Percentiles rank a stretch among this genome's conserved stretches.
phyloP scores from a whole-genome alignment of 2,329 filamentous ascomycete genomes.

The Cladophialophora bantiana region DNA sequence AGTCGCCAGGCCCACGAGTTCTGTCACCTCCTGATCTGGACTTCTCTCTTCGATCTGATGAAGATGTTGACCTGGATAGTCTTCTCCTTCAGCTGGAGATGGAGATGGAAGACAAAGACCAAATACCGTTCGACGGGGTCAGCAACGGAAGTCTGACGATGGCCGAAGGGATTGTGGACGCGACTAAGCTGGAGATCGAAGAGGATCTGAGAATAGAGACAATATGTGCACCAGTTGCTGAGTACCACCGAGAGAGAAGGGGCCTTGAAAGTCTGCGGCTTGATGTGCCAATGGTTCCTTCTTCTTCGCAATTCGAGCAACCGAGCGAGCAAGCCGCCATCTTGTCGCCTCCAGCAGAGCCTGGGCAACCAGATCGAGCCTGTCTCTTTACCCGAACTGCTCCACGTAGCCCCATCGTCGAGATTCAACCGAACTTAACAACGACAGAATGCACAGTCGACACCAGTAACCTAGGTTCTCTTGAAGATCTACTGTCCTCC shows the following conservation, averaged over 20 bases:
- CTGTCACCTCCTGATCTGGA: conserved; percentile 14
- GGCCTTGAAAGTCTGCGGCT: neutral
- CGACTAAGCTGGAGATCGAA: neutral
- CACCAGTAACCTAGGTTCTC: neutral
- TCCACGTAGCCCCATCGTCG: neutral
- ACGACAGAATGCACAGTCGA: neutral
- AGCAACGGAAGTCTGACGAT: neutral
- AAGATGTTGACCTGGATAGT: conserved; percentile 18
- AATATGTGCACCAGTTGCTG: neutral
- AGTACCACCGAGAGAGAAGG: neutral
- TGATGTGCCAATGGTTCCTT: conserved; percentile 8
- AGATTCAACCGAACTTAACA: neutral
- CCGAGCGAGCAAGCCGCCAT: neutral
- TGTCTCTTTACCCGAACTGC: neutral
- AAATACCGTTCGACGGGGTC: neutral
- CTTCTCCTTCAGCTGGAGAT: conserved; percentile 17
- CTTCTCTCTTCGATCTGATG: conserved; percentile 1
- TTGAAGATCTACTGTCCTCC: neutral
- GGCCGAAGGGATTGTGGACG: neutral
- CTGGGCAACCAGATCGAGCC: neutral
- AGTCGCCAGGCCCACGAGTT: conserved; percentile 2
- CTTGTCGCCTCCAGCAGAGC: neutral
- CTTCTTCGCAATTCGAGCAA: neutral
- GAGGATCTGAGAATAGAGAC: neutral
- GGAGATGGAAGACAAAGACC: conserved; percentile 19